Evolutionary conservation across 257 asterid species (phyloP).

Genomic region (Gentiana straminea): DNA sequence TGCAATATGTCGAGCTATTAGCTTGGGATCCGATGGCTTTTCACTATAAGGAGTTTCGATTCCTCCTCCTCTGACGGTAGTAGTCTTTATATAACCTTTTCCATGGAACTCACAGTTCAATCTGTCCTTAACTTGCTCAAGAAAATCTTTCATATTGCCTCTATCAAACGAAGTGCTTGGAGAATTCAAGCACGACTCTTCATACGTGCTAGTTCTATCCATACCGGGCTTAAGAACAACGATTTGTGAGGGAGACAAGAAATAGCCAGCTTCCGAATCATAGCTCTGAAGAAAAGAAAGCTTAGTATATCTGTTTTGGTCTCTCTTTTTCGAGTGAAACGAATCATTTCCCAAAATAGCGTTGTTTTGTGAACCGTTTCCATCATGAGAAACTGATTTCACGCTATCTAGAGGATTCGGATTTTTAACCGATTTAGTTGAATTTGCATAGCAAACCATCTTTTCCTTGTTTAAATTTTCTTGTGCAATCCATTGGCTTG

Average conservation of each 20-base stretch:
- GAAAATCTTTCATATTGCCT: constrained; percentile 73
- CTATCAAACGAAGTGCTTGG: constrained; percentile 62
- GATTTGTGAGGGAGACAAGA: constrained; percentile 50
- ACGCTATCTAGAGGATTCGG: constrained; percentile 17
- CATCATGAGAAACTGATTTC: constrained; percentile 17
- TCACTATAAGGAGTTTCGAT: constrained; percentile 84
- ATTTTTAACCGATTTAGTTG: constrained; percentile 20
- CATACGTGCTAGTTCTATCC: constrained; percentile 33
- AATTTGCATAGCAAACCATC: constrained; percentile 42
- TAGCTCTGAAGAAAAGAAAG: constrained; percentile 20
- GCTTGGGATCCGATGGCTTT: constrained; percentile 63
- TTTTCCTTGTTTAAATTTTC: constrained; percentile 75
- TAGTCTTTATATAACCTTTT: constrained; percentile 36
- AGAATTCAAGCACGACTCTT: constrained; percentile 62
- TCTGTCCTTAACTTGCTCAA: constrained; percentile 89
- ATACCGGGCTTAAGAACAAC: constrained; percentile 84
- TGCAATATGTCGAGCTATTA: constrained; percentile 69
- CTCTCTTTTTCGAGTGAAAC: constrained; percentile 21
- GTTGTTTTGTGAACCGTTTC: constrained; percentile 20
- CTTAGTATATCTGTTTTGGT: constrained; percentile 16
- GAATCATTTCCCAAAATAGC: constrained; percentile 25
- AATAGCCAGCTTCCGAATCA: constrained; percentile 19
- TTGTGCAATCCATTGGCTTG: constrained; percentile 66
- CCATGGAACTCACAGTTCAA: constrained; percentile 78
- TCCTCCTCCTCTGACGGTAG: constrained; percentile 74